Evolutionary conservation across 495 filamentous ascomycete genomes (phyloP).

Genomic region (Daldinia concentrica): DNA sequence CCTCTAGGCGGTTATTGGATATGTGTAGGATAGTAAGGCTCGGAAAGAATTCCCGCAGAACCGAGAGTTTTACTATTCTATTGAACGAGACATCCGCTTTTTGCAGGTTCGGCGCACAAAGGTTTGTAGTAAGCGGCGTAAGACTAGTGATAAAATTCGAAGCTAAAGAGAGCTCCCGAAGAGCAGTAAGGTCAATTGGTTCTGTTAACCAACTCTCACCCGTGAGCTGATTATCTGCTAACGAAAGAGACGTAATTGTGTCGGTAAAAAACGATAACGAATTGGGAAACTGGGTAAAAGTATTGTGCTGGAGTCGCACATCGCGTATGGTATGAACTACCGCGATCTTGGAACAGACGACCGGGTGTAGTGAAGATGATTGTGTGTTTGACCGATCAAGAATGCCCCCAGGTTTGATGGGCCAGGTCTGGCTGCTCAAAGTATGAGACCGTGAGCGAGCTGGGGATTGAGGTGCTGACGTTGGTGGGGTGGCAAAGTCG

Average conservation of each 20-base stretch:
- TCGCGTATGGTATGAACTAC: slow-evolving; percentile 57
- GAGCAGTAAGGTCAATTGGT: slow-evolving; percentile 71
- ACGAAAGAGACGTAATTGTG: slow-evolving; percentile 75
- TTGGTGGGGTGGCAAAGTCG: slow-evolving; percentile 66
- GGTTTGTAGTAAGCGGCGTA: slow-evolving; percentile 65
- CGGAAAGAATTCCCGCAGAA: slow-evolving; percentile 66
- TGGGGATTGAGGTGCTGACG: slow-evolving; percentile 58
- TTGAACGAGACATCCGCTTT: slow-evolving; percentile 85
- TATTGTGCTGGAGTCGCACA: slow-evolving; percentile 79
- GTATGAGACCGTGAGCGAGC: slow-evolving; percentile 55
- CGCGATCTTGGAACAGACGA: slow-evolving; percentile 60
- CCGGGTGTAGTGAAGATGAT: slow-evolving; percentile 62
- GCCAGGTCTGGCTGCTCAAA: slow-evolving; percentile 60
- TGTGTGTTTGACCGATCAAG: slow-evolving; percentile 77
- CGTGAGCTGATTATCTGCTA: slow-evolving; percentile 80
- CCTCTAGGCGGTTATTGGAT: slow-evolving; percentile 77
- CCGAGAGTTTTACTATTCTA: slow-evolving; percentile 72
- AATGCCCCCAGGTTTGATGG: slow-evolving; percentile 73
- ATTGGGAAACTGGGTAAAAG: slow-evolving; percentile 72
- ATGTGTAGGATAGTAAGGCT: slow-evolving; percentile 71
- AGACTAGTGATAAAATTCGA: slow-evolving; percentile 74
- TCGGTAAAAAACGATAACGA: slow-evolving; percentile 72
- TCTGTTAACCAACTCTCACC: slow-evolving; percentile 67
- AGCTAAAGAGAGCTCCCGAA: slow-evolving; percentile 78
- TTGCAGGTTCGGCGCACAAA: slow-evolving; percentile 75